A percentile compares a stretch with the other conserved stretches of the same genome.
Conservation (phyloP, 106 monocot species). For the Triglochin maritima region DNA sequence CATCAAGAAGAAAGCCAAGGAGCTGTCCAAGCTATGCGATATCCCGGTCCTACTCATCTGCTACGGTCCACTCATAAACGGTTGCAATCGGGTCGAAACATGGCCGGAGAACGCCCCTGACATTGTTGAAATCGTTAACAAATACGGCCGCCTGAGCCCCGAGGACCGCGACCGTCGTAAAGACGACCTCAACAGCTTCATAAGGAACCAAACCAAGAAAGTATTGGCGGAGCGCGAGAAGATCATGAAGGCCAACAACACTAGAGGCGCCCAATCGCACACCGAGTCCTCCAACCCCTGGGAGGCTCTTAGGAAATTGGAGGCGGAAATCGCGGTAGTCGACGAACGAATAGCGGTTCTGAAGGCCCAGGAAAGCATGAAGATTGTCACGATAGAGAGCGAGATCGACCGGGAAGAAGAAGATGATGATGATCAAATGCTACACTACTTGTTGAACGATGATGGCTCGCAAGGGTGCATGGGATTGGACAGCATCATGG, state of each 20-base stretch:
- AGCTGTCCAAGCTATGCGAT: slow-evolving; percentile 12
- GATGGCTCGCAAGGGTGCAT: not conserved
- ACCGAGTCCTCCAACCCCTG: not conserved
- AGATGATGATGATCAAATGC: not conserved
- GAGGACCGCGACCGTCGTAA: slow-evolving; percentile 4
- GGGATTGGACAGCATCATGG: not conserved
- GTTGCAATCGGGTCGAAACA: not conserved
- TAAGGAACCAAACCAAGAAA: slow-evolving; percentile 8
- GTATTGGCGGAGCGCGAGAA: not conserved
- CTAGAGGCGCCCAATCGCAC: no score
- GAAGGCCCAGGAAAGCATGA: not conserved
- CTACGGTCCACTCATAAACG: not conserved
- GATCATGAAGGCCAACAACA: not conserved
- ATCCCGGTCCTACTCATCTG: slow-evolving; percentile 6
- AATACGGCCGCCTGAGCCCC: not conserved
- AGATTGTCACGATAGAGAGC: not conserved
- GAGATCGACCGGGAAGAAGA: not conserved
- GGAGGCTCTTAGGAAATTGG: not conserved
- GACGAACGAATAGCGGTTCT: not conserved
- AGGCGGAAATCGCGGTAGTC: not conserved
- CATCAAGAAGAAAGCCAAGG: slow-evolving; percentile 18
- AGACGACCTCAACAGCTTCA: not conserved
- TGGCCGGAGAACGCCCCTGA: slow-evolving; percentile 12
- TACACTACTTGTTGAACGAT: not conserved
- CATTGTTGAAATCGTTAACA: not conserved